Evolutionary conservation across 2,329 filamentous ascomycete genomes (phyloP).

Genomic region (Colletotrichum phormii): DNA sequence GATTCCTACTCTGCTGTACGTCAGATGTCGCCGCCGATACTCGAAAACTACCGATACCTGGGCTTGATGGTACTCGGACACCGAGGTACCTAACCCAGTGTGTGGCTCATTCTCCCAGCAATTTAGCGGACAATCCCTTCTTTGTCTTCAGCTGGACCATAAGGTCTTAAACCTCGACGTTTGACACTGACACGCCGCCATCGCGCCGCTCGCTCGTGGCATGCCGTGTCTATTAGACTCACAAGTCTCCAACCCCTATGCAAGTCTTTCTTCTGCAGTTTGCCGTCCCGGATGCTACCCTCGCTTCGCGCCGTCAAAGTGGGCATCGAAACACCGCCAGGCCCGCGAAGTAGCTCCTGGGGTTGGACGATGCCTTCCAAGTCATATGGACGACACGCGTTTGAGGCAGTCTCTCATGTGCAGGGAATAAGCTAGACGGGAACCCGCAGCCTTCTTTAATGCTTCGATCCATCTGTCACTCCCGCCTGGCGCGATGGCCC

Average conservation of each 20-base stretch:
- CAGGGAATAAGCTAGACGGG: conserved; percentile 30
- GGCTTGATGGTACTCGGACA: not conserved
- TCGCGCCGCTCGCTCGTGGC: not conserved
- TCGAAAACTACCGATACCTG: not conserved
- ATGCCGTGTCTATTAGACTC: conserved; percentile 12
- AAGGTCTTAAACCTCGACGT: conserved; percentile 7
- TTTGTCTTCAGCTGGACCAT: conserved; percentile 13
- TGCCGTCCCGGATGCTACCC: not conserved
- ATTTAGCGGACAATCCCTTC: conserved; percentile 6
- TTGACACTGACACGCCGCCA: conserved; percentile 10
- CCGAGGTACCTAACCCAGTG: not conserved
- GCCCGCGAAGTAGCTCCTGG: not conserved
- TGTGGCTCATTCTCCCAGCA: conserved; percentile 11
- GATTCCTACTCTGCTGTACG: not conserved
- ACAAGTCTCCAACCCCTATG: conserved; percentile 4
- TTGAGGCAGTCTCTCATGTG: conserved; percentile 14
- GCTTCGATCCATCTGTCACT: conserved; percentile 32
- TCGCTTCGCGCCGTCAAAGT: conserved; percentile 2
- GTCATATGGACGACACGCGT: conserved; percentile 25
- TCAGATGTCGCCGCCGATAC: not conserved
- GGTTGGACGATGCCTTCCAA: conserved; percentile 8
- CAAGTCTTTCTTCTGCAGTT: conserved; percentile 11
- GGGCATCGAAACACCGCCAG: conserved; percentile 14
- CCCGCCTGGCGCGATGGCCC: conserved; percentile 18
- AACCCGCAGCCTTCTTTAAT: conserved; percentile 26